Evolutionary conservation across 1,284 basidiomycete genomes (phyloP).

Genomic region (Takashimella tepidaria): DNA sequence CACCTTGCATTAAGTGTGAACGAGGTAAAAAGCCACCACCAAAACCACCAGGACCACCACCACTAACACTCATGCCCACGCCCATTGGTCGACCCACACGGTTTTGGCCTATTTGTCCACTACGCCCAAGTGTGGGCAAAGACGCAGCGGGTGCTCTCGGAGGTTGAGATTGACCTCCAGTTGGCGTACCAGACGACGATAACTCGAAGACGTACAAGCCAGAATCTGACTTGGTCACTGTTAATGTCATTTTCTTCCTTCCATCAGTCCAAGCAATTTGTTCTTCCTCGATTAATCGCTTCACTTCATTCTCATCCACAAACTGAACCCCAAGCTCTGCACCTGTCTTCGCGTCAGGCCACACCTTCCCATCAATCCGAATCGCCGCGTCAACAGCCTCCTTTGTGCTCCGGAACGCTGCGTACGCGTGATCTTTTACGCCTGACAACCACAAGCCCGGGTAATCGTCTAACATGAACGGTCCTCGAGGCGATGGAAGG

Average conservation of each 20-base stretch:
- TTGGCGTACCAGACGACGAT: not conserved
- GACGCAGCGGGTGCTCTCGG: not conserved
- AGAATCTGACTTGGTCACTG: constrained; percentile 9
- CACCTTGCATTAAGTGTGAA: no score
- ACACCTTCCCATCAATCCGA: constrained; percentile 20
- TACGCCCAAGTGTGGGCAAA: not conserved
- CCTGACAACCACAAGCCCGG: constrained; percentile 43
- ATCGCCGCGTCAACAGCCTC: constrained; percentile 25
- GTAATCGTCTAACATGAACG: constrained; percentile 25
- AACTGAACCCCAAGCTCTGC: constrained; percentile 39
- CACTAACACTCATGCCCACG: not conserved
- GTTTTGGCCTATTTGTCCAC: not conserved
- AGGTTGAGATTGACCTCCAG: not conserved
- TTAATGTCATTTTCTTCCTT: constrained; percentile 34
- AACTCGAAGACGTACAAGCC: constrained; percentile 1
- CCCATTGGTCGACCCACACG: not conserved
- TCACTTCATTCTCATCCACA: constrained; percentile 31
- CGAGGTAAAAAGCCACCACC: no score
- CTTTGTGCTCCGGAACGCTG: constrained; percentile 20
- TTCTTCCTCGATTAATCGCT: constrained; percentile 32
- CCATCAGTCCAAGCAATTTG: constrained; percentile 44
- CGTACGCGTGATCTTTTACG: constrained; percentile 45
- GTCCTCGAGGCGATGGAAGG: constrained; percentile 19
- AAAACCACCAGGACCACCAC: not conserved
- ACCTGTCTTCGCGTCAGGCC: constrained; percentile 32